Conservation (phyloP, 805 yeast species). For the Saturnispora saitoi region DNA sequence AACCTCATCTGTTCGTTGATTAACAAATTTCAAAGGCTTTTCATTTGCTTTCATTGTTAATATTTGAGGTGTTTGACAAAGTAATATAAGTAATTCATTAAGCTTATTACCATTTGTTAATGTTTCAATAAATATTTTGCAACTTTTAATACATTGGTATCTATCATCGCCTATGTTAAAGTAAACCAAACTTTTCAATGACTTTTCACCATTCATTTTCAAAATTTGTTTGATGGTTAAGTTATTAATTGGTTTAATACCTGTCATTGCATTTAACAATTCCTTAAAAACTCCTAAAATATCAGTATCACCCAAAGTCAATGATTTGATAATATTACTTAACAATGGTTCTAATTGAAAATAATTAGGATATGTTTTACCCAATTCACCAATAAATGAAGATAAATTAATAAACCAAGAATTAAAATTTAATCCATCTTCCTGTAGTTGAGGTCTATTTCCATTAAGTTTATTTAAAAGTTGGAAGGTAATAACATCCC, state of each 20-base stretch:
- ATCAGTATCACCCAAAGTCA: conserved; percentile 50
- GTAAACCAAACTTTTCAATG: conserved; percentile 48
- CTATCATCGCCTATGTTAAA: conserved; percentile 53
- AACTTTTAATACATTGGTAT: conserved; percentile 37
- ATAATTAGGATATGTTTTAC: conserved; percentile 39
- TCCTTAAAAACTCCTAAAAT: conserved; percentile 61
- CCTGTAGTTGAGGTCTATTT: conserved; percentile 59
- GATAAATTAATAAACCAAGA: conserved; percentile 84
- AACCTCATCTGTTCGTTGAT: conserved; percentile 66
- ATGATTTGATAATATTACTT: conserved; percentile 48
- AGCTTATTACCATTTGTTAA: conserved; percentile 38
- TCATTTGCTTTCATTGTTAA: conserved; percentile 32
- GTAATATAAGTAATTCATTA: conserved; percentile 57
- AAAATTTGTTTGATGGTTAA: conserved; percentile 57
- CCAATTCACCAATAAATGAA: conserved; percentile 65
- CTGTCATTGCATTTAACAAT: conserved; percentile 65
- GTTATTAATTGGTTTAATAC: conserved; percentile 62
- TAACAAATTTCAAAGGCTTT: conserved; percentile 53
- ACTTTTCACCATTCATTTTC: conserved; percentile 53
- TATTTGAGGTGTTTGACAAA: conserved; percentile 41
- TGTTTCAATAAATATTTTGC: conserved; percentile 39
- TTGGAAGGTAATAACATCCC: conserved; percentile 78
- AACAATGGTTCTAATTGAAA: conserved; percentile 61
- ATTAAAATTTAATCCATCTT: conserved; percentile 71
- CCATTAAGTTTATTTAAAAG: conserved; percentile 61